These are phyloP conservation scores for Eutrema yunnanense DNA, from an alignment of 345 rosid species.

Conservation along the genomic window DNA sequence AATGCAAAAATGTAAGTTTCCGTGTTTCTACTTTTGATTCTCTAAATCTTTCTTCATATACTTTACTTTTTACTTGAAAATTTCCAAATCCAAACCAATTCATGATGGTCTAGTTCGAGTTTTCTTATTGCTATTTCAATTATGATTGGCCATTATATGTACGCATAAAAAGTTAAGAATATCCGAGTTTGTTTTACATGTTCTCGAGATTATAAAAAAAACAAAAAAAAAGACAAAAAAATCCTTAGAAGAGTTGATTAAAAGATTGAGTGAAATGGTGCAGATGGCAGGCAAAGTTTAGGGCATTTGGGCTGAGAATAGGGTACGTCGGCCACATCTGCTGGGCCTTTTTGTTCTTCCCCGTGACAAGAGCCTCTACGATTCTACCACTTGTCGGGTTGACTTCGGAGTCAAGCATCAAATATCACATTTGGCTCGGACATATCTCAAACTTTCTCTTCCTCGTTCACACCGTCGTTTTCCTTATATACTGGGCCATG, in stretches of 20 bases:
- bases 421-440: conserved; percentile 73
- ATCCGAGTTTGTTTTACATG: neutral
- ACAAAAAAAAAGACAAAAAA: neutral
- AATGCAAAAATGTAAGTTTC: conserved; percentile 23
- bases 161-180: neutral
- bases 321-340: conserved; percentile 57
- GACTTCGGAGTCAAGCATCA: conserved; percentile 61
- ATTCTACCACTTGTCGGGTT: conserved; percentile 52
- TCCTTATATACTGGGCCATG: conserved; percentile 53
- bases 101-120: neutral
- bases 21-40: neutral
- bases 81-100: neutral
- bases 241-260: neutral
- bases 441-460: conserved; percentile 47
- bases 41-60: neutral
- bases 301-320: conserved; percentile 45
- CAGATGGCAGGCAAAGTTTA: conserved; percentile 57
- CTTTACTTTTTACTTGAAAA: neutral
- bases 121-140: neutral
- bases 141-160: neutral
- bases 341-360: conserved; percentile 72
- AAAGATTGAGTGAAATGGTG: neutral
- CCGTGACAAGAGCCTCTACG: conserved; percentile 59
- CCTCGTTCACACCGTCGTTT: conserved; percentile 40
- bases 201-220: neutral